These are phyloP conservation scores for Whalleya microplaca DNA, from an alignment of 2,329 filamentous ascomycete species.

Conservation along the genomic window DNA sequence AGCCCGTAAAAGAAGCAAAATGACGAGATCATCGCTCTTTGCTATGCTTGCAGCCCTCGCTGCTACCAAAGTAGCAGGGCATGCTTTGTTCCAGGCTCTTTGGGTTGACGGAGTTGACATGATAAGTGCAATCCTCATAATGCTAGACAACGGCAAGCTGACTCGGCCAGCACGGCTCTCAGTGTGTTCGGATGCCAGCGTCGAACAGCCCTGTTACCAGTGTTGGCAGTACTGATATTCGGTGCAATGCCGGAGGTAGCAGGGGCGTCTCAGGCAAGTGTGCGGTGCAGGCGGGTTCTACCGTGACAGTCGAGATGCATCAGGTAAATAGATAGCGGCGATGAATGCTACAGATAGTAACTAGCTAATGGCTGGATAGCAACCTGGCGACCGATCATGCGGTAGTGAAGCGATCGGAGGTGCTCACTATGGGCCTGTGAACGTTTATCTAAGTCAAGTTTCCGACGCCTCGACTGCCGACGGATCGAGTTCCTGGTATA, in stretches of 20 bases:
- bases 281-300: conserved; percentile 42
- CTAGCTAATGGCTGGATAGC: conserved; percentile 30
- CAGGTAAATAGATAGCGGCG: conserved; percentile 18
- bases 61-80: conserved; percentile 46
- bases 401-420: conserved; percentile 55
- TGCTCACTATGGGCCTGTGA: conserved; percentile 57
- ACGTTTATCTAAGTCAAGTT: conserved; percentile 56
- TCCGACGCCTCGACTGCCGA: conserved; percentile 49
- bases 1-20: conserved; percentile 15
- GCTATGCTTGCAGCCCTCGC: conserved; percentile 41
- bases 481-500: conserved; percentile 53
- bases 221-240: conserved; percentile 46
- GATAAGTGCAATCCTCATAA: conserved; percentile 28
- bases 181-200: conserved; percentile 53
- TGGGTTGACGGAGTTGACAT: conserved; percentile 52
- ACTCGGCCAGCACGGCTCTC: conserved; percentile 39
- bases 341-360: neutral
- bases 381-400: conserved; percentile 51
- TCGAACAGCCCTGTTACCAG: conserved; percentile 57
- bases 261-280: conserved; percentile 47
- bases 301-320: conserved; percentile 39
- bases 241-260: conserved; percentile 47
- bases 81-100: conserved; percentile 57
- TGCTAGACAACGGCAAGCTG: conserved; percentile 14
- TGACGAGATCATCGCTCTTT: conserved; percentile 44